Base-by-base conservation (phyloP, 208 protist genomes). In the Jaenimonas drosophilae region DNA sequence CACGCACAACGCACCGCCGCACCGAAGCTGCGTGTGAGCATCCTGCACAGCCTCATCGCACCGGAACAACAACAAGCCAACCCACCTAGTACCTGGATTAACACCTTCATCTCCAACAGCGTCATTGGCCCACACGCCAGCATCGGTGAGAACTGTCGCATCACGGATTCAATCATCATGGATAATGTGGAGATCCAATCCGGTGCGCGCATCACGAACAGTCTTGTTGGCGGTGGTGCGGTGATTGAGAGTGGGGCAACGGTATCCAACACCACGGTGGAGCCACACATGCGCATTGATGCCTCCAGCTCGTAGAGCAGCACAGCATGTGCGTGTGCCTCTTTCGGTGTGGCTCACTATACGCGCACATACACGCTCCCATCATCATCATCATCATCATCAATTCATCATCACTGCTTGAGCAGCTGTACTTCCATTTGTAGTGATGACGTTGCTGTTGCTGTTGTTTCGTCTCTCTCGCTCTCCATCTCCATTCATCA, bases 111-210 rank as follows among this genome's bases (percentile, higher is more conserved):
- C 43, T 77, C 65, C 4, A 51, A 69, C 37, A 92, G 84, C 43
- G 71, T 89, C 44, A 76, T 92, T 63, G 84, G 84, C 4, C 62
- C 49, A 1, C 71, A 84, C 42, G 83, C 88, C 20, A 76, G 44
- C 45, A 59, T 91, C 27, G 75, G 67, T 6, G 27, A 49, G 1
- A 67, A 71, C 9, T 77, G 67, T 2, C 65, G 66, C 29, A 73
- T 91, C 43, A 76, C 52, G 4, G 74, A 91, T 55, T 82, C 70
- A 44, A 61, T 91, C 38, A 70, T 88, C 27, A 59, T 86, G 43
- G 72, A 62, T 16, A 70, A 83, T 38, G 76, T 73, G 2, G 76
- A 87, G 55, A 60, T 92, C 26, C 78, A 76, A 2, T 64, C 64
- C 11, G 57, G 58, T 31, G 64, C 76, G 9, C 55, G 61, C 26